phyloP scores from a whole-genome alignment of 1,139 yeast genomes.

The Blastobotrys malaysiensis region DNA sequence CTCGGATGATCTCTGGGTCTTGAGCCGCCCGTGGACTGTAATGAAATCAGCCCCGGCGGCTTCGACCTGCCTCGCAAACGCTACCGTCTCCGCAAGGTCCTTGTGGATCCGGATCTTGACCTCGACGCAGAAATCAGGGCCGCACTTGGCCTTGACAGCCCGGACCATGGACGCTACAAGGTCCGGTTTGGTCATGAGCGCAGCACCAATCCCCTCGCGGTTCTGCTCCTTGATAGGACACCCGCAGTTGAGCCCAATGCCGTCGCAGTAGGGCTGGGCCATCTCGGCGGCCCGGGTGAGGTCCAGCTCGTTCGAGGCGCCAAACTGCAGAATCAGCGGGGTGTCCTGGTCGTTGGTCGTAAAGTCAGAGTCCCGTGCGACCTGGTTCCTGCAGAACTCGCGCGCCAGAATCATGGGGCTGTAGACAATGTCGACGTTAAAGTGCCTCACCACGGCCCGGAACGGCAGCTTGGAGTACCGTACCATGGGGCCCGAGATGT shows the following conservation, averaged over 20 bases:
- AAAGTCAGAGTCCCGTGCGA: slow-evolving; percentile 80
- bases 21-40: slow-evolving; percentile 90
- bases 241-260: slow-evolving; percentile 93
- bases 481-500: slow-evolving; percentile 95
- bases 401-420: slow-evolving; percentile 96
- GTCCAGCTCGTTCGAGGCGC: slow-evolving; percentile 84
- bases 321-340: slow-evolving; percentile 83
- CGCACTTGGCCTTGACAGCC: slow-evolving; percentile 72
- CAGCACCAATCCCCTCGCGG: slow-evolving; percentile 95
- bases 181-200: slow-evolving; percentile 79
- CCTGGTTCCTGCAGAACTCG: slow-evolving; percentile 81
- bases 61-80: slow-evolving; percentile 68
- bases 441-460: slow-evolving; percentile 71
- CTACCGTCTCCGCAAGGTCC: slow-evolving; percentile 65
- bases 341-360: slow-evolving; percentile 66
- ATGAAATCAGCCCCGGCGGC: slow-evolving; percentile 88
- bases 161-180: slow-evolving; percentile 77
- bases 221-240: slow-evolving; percentile 96
- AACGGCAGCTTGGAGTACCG: slow-evolving; percentile 92
- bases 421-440: slow-evolving; percentile 75
- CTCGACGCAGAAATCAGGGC: slow-evolving; percentile 66
- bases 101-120: slow-evolving; percentile 86
- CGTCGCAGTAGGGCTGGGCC: slow-evolving; percentile 90
- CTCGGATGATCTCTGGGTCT: slow-evolving; percentile 73
- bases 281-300: slow-evolving; percentile 75